Evolutionary conservation across 306 rosid species (phyloP).

Genomic region (Gynostemma pentaphyllum): DNA sequence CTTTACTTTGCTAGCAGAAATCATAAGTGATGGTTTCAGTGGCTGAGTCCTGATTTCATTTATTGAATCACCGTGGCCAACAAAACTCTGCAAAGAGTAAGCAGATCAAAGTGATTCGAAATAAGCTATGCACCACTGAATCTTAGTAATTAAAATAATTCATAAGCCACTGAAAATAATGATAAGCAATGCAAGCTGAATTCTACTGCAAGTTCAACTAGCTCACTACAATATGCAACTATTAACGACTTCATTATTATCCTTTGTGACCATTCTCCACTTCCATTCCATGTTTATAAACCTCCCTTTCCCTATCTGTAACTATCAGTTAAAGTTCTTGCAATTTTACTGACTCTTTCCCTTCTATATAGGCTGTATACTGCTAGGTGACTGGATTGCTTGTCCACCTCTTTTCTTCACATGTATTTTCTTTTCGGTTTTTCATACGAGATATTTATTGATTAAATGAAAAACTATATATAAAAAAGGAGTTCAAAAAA

Average conservation of each 20-base stretch:
- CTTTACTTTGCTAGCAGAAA: constrained; percentile 90
- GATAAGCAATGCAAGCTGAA: neutral
- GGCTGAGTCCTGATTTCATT: constrained; percentile 91
- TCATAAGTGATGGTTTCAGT: constrained; percentile 63
- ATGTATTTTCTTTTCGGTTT: neutral
- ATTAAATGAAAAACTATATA: neutral
- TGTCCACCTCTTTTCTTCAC: neutral
- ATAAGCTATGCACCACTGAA: neutral
- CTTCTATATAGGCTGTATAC: neutral
- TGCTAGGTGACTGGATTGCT: neutral
- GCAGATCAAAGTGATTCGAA: constrained; percentile 3
- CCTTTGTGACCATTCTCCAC: neutral
- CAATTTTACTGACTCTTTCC: neutral
- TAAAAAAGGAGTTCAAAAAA: neutral
- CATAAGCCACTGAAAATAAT: neutral
- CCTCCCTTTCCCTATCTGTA: neutral
- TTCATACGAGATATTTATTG: neutral
- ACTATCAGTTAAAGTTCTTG: neutral
- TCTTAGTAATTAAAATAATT: neutral
- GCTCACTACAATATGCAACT: neutral
- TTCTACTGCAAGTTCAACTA: neutral
- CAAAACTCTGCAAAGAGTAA: constrained; percentile 52
- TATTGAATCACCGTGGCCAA: constrained; percentile 93
- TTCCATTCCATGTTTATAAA: neutral
- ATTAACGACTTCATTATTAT: neutral